Percentiles rank a stretch among this genome's conserved stretches.
phyloP scores from a whole-genome alignment of 371 early-diverging fungal species.

The Cokeromyces recurvatus region DNA sequence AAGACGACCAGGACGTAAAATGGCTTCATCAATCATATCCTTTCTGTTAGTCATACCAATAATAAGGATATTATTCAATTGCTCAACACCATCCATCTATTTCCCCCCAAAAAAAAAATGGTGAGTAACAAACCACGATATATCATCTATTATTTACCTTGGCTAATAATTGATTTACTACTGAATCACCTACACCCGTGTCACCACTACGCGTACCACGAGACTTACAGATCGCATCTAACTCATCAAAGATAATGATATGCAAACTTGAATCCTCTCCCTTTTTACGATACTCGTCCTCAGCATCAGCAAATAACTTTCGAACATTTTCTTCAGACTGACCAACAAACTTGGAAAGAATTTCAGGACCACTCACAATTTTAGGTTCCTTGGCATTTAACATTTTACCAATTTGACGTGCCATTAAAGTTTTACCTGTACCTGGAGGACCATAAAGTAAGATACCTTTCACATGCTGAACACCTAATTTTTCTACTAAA shows the following conservation, averaged over 20 bases:
- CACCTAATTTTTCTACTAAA: conserved; percentile 94
- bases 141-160: conserved; percentile 57
- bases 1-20: conserved; percentile 96
- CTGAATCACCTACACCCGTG: conserved; percentile 98
- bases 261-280: conserved; percentile 95
- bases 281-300: conserved; percentile 92
- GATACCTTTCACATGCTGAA: conserved; percentile 92
- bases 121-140: background rate
- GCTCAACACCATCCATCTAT: conserved; percentile 98
- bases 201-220: conserved; percentile 93
- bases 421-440: conserved; percentile 99
- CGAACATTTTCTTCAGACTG: conserved; percentile 99
- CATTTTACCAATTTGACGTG: conserved; percentile 99
- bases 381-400: conserved; percentile 95
- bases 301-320: conserved; percentile 97
- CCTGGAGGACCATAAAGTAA: conserved; percentile 95
- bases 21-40: conserved; percentile 98
- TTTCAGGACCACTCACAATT: conserved; percentile 99
- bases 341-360: conserved; percentile 99
- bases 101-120: too few species aligned
- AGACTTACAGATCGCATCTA: conserved; percentile 99
- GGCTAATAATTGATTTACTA: conserved; percentile 98
- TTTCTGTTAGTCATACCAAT: conserved; percentile 99
- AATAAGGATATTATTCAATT: conserved; percentile 93
- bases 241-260: conserved; percentile 99